Evolutionary conservation across 306 rosid genomes (phyloP), one percentile per base, ranked within the genome.

Genomic region (Vigna reflexopilosa): DNA sequence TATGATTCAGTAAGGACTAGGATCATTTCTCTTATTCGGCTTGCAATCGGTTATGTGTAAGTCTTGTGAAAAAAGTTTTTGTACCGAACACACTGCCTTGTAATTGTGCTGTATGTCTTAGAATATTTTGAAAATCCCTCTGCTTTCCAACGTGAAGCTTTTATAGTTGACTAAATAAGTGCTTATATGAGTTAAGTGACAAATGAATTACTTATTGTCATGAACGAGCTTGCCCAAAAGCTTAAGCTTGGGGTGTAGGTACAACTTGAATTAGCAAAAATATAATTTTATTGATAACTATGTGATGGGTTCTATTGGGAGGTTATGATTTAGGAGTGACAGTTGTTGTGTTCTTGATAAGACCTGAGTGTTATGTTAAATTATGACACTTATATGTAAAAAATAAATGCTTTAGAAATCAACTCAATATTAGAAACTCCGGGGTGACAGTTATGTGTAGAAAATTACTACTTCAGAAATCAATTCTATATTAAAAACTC

Each of bases 1-100:
- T 95, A 92, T 82, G 98, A 95, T 85, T 95, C 98, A 9, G 97
- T 91, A 79, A 85, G 97, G 87, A 87, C 83, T 77, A 87, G 98
- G 88, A 88, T 95, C 51, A 82, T 91, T 70, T 88, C 98, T 82
- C 86, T 95, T 68, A 84, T 92, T 70, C 91, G 83, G 80, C 91
- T 82, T 79, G 97, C 98, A 77, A 85, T 88, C 78, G 91, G 90
- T 74, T 84, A 81, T 67, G 70, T 34, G 98, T 95, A 85, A 90
- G 98, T 89, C 77, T 69, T 34, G 47, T 22, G 4, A 52, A 76
- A 44, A 65, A 32, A 11, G 44, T 68, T 49, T 64, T 72, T 28
- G 24, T 36, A 22, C 78, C 17, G 34, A 66, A 36, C 17, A 54
- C 10, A 44, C 51, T 73, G 73, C 52, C 47, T 72, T 70, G 61